Conservation (phyloP, 2,329 filamentous ascomycete genomes). For the Verticillium nubilum region DNA sequence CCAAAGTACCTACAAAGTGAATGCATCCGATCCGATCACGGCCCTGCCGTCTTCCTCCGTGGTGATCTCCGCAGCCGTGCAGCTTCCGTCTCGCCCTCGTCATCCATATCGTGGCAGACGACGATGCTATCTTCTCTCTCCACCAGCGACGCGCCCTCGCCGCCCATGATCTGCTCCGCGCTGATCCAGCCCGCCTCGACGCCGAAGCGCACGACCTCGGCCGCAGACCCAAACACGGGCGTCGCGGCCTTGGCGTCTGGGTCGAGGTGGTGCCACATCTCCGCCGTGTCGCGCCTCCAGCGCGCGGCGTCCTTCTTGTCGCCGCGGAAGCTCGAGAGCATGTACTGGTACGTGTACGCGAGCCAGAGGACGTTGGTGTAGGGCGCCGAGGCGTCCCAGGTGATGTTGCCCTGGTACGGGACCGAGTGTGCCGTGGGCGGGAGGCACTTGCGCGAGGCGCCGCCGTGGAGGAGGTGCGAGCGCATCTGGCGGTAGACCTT, state of each 20-base stretch:
- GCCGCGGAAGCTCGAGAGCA: conserved; percentile 41
- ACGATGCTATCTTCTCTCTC: conserved; percentile 38
- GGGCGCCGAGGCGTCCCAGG: conserved; percentile 49
- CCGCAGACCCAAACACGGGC: conserved; percentile 49
- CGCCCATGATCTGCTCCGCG: conserved; percentile 43
- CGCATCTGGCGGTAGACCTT: conserved; percentile 58
- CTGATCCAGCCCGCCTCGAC: conserved; percentile 53
- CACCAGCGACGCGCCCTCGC: conserved; percentile 23
- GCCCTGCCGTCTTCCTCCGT: neutral
- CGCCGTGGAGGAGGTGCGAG: conserved; percentile 47
- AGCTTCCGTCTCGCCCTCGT: conserved; percentile 5
- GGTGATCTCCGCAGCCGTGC: conserved; percentile 18
- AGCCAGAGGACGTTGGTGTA: conserved; percentile 64
- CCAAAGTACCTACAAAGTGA: neutral
- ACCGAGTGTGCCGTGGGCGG: conserved; percentile 39
- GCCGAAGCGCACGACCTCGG: conserved; percentile 51
- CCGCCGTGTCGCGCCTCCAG: conserved; percentile 43
- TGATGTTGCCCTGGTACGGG: conserved; percentile 38
- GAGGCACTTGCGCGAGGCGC: conserved; percentile 37
- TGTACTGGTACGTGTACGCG: conserved; percentile 54
- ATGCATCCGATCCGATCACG: neutral
- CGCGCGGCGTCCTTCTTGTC: conserved; percentile 35
- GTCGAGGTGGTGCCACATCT: conserved; percentile 49
- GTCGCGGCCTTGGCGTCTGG: conserved; percentile 40
- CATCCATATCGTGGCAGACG: conserved; percentile 19